Evolutionary conservation across 768 basidiomycete species (phyloP).

Genomic region (Naganishia randhawae): DNA sequence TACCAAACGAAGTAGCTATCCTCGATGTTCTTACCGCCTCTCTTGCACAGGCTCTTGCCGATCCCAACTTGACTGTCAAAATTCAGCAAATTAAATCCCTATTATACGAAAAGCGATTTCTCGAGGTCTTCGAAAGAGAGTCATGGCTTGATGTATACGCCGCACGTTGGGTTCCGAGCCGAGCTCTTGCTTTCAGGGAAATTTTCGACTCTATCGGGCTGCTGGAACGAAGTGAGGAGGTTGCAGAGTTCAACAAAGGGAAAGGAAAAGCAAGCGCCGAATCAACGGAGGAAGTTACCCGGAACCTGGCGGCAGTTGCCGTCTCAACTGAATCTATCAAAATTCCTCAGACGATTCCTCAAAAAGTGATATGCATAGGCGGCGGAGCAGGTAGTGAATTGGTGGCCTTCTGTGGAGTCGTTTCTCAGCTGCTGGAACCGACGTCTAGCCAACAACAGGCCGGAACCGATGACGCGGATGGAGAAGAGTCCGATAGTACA

Average conservation of each 20-base stretch:
- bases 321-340: not conserved
- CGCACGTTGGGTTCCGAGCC: slow-evolving; percentile 48
- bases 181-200: slow-evolving; percentile 46
- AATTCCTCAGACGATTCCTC: not conserved
- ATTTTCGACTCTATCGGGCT: slow-evolving; percentile 40
- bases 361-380: slow-evolving; percentile 43
- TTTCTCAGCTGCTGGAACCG: slow-evolving; percentile 15
- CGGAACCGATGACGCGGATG: slow-evolving; percentile 7
- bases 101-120: slow-evolving; percentile 47
- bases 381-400: slow-evolving; percentile 49
- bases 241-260: slow-evolving; percentile 4
- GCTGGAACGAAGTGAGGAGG: slow-evolving; percentile 37
- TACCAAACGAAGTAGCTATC: slow-evolving; percentile 39
- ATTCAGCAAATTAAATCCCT: slow-evolving; percentile 45
- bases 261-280: slow-evolving; percentile 30
- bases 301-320: not conserved
- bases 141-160: slow-evolving; percentile 43
- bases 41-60: slow-evolving; percentile 33
- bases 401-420: slow-evolving; percentile 37
- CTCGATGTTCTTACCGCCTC: slow-evolving; percentile 36
- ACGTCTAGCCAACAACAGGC: not conserved
- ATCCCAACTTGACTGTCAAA: slow-evolving; percentile 33
- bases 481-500: not conserved
- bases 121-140: slow-evolving; percentile 43
- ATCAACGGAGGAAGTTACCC: not conserved